Conservation (phyloP, 169 alveolate genomes). For the Besnoitia besnoiti region DNA sequence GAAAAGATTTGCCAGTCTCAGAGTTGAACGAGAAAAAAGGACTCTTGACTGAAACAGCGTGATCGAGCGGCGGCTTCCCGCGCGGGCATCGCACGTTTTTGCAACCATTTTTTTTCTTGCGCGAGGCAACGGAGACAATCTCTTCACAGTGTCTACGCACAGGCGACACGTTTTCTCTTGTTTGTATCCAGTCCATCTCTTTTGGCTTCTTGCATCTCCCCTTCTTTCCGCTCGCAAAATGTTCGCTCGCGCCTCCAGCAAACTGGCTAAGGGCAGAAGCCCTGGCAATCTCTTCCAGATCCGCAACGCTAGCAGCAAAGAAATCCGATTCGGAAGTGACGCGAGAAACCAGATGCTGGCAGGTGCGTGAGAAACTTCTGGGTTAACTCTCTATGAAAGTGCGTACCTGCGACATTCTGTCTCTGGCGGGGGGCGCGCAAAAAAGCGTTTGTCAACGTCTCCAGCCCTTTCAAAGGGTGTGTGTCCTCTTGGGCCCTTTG, state of each 20-base stretch:
- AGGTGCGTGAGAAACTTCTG: slow-evolving; percentile 37
- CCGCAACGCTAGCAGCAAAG: slow-evolving; percentile 55
- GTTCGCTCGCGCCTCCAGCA: slow-evolving; percentile 10
- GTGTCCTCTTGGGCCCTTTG: too few relatives aligned
- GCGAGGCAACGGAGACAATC: not conserved
- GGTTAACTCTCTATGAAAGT: not conserved
- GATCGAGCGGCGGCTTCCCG: not conserved
- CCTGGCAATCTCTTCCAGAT: not conserved
- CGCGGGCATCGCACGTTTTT: not conserved
- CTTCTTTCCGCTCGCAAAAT: not conserved
- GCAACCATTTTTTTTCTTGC: not conserved
- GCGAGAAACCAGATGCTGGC: slow-evolving; percentile 69
- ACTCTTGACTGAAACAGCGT: not conserved
- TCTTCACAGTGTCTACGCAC: not conserved
- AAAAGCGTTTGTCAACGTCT: too few relatives aligned
- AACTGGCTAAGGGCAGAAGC: slow-evolving; percentile 7
- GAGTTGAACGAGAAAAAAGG: not conserved
- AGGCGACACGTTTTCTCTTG: not conserved
- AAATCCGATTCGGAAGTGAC: slow-evolving; percentile 61
- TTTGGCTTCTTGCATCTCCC: not conserved
- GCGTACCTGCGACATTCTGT: too few relatives aligned
- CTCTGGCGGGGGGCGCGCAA: too few relatives aligned
- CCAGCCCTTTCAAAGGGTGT: too few relatives aligned
- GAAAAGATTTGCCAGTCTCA: not conserved
- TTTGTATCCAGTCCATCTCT: not conserved